Evolutionary conservation across 2,329 filamentous ascomycete species (phyloP).

Genomic region (Decorospora gaudefroyi): DNA sequence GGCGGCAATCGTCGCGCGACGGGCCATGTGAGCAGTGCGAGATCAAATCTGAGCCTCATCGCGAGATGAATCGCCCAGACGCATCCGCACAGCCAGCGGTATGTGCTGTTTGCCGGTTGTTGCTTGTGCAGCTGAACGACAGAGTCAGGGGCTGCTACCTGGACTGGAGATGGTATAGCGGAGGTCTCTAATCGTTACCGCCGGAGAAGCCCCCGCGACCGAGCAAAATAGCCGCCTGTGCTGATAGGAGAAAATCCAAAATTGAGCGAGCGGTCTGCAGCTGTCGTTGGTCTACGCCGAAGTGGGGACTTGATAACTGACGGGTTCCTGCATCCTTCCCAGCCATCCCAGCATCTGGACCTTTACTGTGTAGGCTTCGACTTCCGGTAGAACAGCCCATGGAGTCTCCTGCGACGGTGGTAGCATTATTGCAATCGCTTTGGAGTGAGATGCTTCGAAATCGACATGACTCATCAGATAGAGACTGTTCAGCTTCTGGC

Average conservation of each 20-base stretch:
- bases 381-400: no score
- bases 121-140: constrained; percentile 9
- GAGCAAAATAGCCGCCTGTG: constrained; percentile 24
- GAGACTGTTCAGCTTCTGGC: background rate
- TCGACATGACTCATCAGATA: background rate
- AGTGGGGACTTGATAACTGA: constrained; percentile 14
- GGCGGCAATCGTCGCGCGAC: constrained; percentile 9
- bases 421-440: no score
- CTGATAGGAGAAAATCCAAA: constrained; percentile 17
- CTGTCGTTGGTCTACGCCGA: constrained; percentile 8
- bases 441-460: background rate
- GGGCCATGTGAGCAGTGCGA: constrained; percentile 2
- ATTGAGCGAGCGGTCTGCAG: constrained; percentile 12
- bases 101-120: no score
- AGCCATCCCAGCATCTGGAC: constrained; percentile 26
- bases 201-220: constrained; percentile 11
- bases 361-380: background rate
- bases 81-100: no score
- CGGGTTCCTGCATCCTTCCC: constrained; percentile 34
- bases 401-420: background rate
- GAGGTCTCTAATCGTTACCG: constrained; percentile 4
- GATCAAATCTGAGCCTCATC: background rate
- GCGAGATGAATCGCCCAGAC: background rate
- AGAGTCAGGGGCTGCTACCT: constrained; percentile 8
- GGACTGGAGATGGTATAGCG: background rate